Evolutionary conservation across 192 early-diverging fungal genomes (phyloP).

Genomic region (Umbelopsis isabellina): DNA sequence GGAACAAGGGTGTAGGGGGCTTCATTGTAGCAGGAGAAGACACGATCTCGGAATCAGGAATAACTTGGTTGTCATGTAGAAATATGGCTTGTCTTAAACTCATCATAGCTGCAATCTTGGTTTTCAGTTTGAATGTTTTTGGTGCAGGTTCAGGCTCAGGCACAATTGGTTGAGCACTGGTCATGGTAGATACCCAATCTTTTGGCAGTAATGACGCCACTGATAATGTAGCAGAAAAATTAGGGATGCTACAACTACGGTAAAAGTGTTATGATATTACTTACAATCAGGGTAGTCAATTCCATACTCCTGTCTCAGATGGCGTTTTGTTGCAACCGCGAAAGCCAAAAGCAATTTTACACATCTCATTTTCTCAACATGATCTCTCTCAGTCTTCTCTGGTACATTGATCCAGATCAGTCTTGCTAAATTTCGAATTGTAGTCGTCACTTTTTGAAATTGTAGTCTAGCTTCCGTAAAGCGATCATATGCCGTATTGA

Average conservation of each 20-base stretch:
- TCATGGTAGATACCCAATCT: conserved; percentile 27
- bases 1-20: background rate
- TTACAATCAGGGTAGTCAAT: conserved; percentile 54
- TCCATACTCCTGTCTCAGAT: conserved; percentile 67
- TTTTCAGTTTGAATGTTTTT: background rate
- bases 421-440: conserved; percentile 71
- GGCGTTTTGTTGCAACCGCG: conserved; percentile 60
- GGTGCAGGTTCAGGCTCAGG: background rate
- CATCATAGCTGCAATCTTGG: conserved; percentile 9
- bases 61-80: background rate
- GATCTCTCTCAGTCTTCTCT: conserved; percentile 48
- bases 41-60: background rate
- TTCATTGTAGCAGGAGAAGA: background rate
- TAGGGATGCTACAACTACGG: background rate
- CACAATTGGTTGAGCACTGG: background rate
- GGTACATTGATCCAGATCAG: conserved; percentile 69
- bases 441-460: conserved; percentile 64
- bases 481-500: conserved; percentile 75
- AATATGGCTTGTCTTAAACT: background rate
- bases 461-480: conserved; percentile 79
- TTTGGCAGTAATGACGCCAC: conserved; percentile 29
- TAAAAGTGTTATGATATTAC: background rate
- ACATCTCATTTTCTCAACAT: conserved; percentile 55
- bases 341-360: conserved; percentile 59
- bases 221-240: conserved; percentile 4